phyloP scores from a whole-genome alignment of 331 rosid species.

The Quercus lobata region DNA sequence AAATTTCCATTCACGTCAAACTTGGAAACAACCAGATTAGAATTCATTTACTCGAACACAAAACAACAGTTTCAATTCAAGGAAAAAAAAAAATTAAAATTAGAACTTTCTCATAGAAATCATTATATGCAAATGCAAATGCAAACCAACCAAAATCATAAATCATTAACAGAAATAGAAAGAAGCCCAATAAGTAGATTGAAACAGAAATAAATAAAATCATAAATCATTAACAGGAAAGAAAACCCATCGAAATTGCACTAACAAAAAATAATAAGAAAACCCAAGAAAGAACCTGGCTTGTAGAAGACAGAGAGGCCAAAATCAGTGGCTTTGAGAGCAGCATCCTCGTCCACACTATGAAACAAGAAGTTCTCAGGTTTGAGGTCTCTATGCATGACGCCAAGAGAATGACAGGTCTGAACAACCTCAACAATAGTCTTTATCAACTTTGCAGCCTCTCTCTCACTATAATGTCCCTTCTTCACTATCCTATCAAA shows the following conservation, averaged over 20 bases:
- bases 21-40: no score
- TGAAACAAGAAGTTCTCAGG: slow-evolving; percentile 60
- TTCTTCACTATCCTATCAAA: slow-evolving; percentile 55
- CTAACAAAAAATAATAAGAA: background rate
- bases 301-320: slow-evolving; percentile 55
- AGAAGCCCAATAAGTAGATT: background rate
- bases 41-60: no score
- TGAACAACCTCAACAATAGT: slow-evolving; percentile 50
- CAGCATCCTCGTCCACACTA: slow-evolving; percentile 44
- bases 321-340: slow-evolving; percentile 55
- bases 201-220: background rate
- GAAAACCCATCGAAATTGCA: background rate
- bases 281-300: slow-evolving; percentile 35
- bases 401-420: slow-evolving; percentile 60
- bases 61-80: no score
- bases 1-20: no score
- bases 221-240: background rate
- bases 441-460: slow-evolving; percentile 38
- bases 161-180: background rate
- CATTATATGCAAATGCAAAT: no score
- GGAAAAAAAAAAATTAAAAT: no score
- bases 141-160: no score
- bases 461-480: slow-evolving; percentile 56
- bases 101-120: no score
- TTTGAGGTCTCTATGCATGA: slow-evolving; percentile 62